Evolutionary conservation across 2,329 filamentous ascomycete species (phyloP).

Genomic region (Ascochyta lentis): DNA sequence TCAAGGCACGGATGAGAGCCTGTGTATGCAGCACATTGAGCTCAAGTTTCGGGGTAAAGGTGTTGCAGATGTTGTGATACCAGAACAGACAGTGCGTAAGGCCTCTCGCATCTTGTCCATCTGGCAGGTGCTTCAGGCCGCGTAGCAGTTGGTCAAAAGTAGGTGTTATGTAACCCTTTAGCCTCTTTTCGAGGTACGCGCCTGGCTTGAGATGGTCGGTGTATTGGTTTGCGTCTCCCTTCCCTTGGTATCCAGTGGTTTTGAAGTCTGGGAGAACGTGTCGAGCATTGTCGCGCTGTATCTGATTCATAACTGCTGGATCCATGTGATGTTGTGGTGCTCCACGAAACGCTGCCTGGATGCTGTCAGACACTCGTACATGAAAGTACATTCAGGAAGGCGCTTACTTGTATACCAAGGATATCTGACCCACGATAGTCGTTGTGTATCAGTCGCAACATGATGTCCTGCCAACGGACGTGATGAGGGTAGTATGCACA

Average conservation of each 20-base stretch:
- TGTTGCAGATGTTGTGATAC: slow-evolving; percentile 23
- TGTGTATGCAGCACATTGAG: slow-evolving; percentile 38
- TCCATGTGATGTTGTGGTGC: slow-evolving; percentile 5
- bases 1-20: slow-evolving; percentile 28
- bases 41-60: slow-evolving; percentile 30
- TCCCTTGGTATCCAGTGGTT: slow-evolving; percentile 13
- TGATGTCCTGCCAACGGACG: slow-evolving; percentile 29
- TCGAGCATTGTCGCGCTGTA: slow-evolving; percentile 24
- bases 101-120: slow-evolving; percentile 28
- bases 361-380: neutral
- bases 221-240: slow-evolving; percentile 19
- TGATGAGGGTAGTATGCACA: slow-evolving; percentile 40
- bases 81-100: slow-evolving; percentile 31
- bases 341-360: slow-evolving; percentile 21
- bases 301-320: slow-evolving; percentile 17
- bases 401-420: slow-evolving; percentile 27
- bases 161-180: slow-evolving; percentile 17
- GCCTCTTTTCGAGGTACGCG: slow-evolving; percentile 11
- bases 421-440: slow-evolving; percentile 29
- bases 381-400: neutral
- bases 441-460: slow-evolving; percentile 33
- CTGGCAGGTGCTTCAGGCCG: slow-evolving; percentile 26
- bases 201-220: slow-evolving; percentile 20
- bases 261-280: slow-evolving; percentile 19
- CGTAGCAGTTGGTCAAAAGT: slow-evolving; percentile 31